Conservation (phyloP, 2,329 filamentous ascomycete species). For the Exserohilum turcica region DNA sequence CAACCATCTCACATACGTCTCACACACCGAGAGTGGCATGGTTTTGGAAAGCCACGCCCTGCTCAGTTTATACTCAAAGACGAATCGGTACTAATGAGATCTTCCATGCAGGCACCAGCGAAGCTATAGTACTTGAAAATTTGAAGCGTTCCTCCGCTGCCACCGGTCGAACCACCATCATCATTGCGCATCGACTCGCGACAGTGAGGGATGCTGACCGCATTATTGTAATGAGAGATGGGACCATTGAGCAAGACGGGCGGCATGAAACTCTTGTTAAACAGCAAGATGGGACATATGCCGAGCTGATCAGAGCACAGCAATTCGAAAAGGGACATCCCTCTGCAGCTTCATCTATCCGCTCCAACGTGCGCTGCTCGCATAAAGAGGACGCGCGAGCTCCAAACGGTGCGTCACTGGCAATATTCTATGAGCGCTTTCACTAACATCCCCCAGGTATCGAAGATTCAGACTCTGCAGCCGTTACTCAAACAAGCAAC, state of each 20-base stretch:
- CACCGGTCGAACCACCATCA: conserved; percentile 41
- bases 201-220: conserved; percentile 46
- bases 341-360: conserved; percentile 30
- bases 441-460: not conserved
- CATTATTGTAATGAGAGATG: conserved; percentile 47
- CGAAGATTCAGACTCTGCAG: conserved; percentile 5
- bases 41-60: too few relatives aligned
- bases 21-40: too few relatives aligned
- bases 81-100: too few relatives aligned
- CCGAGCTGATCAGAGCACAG: conserved; percentile 42
- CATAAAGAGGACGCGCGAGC: conserved; percentile 20
- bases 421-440: not conserved
- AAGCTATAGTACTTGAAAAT: conserved; percentile 41
- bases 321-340: conserved; percentile 40
- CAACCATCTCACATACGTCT: too few relatives aligned
- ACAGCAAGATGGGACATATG: conserved; percentile 37
- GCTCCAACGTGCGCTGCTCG: conserved; percentile 20
- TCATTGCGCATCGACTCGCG: conserved; percentile 45
- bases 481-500: not conserved
- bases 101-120: conserved; percentile 23
- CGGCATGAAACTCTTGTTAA: conserved; percentile 38
- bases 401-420: not conserved
- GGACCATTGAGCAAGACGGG: conserved; percentile 38
- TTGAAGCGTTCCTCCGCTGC: conserved; percentile 35
- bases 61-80: too few relatives aligned